These are phyloP conservation scores for Fomitopsis betulina DNA, from an alignment of 1,284 basidiomycete species.

Conservation along the genomic window DNA sequence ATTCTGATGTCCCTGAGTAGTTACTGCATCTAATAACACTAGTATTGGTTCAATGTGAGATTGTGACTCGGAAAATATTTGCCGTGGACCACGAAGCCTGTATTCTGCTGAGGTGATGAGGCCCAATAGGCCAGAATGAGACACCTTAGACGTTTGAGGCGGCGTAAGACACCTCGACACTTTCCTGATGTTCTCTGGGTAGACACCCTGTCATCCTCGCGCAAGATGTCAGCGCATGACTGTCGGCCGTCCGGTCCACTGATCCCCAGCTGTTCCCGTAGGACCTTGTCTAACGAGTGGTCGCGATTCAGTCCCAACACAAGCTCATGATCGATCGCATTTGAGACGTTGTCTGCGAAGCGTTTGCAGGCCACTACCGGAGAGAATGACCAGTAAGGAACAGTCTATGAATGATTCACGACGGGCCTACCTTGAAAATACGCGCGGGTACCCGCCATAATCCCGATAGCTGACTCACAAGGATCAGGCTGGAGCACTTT, in stretches of 20 bases:
- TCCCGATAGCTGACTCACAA: conserved; percentile 50
- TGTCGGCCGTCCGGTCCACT: conserved; percentile 38
- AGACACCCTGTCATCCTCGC: conserved; percentile 42
- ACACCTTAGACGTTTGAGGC: too few species aligned
- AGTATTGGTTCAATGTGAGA: too few species aligned
- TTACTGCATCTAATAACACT: too few species aligned
- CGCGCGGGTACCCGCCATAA: conserved; percentile 69
- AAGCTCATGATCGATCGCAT: conserved; percentile 60
- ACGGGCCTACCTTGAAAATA: conserved; percentile 62
- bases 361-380: conserved; percentile 63
- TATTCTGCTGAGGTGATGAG: too few species aligned
- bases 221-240: conserved; percentile 47
- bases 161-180: too few species aligned
- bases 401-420: background rate
- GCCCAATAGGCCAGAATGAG: too few species aligned
- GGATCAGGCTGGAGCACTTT: conserved; percentile 50
- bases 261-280: conserved; percentile 40
- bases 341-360: conserved; percentile 58
- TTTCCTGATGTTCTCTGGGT: conserved; percentile 40
- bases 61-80: too few species aligned
- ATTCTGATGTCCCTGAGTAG: too few species aligned
- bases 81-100: too few species aligned
- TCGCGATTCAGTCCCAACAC: conserved; percentile 36
- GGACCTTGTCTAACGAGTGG: conserved; percentile 38
- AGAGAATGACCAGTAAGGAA: background rate